Evolutionary conservation across 2,329 filamentous ascomycete species (phyloP).

Genomic region (Epichloe hybrida): DNA sequence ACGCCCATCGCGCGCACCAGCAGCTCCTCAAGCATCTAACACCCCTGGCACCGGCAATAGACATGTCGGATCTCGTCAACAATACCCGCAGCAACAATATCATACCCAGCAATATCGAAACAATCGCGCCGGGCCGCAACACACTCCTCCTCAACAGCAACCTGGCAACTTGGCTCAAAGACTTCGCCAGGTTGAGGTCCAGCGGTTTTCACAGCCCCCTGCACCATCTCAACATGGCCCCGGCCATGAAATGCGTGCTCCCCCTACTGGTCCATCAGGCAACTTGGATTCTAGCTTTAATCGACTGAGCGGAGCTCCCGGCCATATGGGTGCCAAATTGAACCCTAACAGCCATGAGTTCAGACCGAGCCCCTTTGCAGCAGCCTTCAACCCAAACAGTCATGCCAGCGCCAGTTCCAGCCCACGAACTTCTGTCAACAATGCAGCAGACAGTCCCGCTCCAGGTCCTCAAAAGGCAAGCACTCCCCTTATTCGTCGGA

Average conservation of each 20-base stretch:
- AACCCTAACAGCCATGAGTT: slow-evolving; percentile 66
- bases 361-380: slow-evolving; percentile 67
- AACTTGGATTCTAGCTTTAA: slow-evolving; percentile 36
- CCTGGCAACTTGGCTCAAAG: slow-evolving; percentile 35
- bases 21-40: slow-evolving; percentile 18
- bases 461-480: slow-evolving; percentile 8
- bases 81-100: slow-evolving; percentile 32
- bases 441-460: slow-evolving; percentile 23
- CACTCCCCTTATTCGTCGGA: slow-evolving; percentile 53
- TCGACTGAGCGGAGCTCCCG: slow-evolving; percentile 35
- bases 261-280: slow-evolving; percentile 65
- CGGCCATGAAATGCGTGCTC: slow-evolving; percentile 52
- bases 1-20: slow-evolving; percentile 20
- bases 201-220: slow-evolving; percentile 32
- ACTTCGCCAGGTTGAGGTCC: slow-evolving; percentile 38
- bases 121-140: slow-evolving; percentile 30
- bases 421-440: slow-evolving; percentile 49
- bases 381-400: slow-evolving; percentile 63
- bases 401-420: slow-evolving; percentile 57
- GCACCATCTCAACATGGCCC: slow-evolving; percentile 36
- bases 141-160: slow-evolving; percentile 26
- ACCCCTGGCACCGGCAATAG: slow-evolving; percentile 21
- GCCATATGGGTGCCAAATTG: slow-evolving; percentile 41
- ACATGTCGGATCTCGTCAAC: slow-evolving; percentile 34
- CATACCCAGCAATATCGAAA: slow-evolving; percentile 34